These are phyloP conservation scores for Sarocladiaceae sp. DNA, from an alignment of 2,329 filamentous ascomycete genomes.

Conservation along the genomic window DNA sequence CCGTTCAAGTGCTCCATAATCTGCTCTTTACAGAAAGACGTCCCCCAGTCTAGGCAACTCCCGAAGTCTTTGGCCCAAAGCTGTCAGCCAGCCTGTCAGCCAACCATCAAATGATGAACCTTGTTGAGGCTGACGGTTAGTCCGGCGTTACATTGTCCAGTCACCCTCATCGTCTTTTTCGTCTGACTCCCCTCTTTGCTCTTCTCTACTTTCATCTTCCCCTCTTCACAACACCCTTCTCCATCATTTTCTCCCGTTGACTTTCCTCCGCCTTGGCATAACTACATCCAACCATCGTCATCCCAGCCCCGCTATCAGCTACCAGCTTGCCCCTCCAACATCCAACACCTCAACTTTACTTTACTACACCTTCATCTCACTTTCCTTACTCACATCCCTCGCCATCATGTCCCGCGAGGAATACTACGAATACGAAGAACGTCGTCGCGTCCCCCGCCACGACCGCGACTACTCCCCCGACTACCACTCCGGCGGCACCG, in stretches of 20 bases:
- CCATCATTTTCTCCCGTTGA: background rate
- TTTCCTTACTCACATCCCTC: too few species aligned
- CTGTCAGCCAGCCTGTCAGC: background rate
- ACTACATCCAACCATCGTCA: background rate
- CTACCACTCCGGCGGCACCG: slow-evolving; percentile 25
- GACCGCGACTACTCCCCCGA: slow-evolving; percentile 25
- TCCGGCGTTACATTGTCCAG: background rate
- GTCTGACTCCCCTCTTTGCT: background rate
- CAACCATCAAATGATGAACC: background rate
- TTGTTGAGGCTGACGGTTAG: background rate
- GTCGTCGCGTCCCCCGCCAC: slow-evolving; percentile 19
- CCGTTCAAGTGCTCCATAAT: too few species aligned
- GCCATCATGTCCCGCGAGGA: slow-evolving; percentile 5
- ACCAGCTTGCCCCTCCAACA: background rate
- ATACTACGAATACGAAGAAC: slow-evolving; percentile 24
- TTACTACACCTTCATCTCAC: background rate
- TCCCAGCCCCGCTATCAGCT: background rate
- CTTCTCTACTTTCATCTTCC: background rate
- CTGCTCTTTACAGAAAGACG: too few species aligned
- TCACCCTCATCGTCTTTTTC: too few species aligned
- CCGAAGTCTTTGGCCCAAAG: too few species aligned
- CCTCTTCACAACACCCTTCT: background rate
- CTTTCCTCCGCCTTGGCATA: background rate
- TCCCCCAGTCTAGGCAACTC: too few species aligned
- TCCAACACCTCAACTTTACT: background rate